Evolutionary conservation across 768 basidiomycete genomes (phyloP).

Genomic region (Tylopilus sp.): DNA sequence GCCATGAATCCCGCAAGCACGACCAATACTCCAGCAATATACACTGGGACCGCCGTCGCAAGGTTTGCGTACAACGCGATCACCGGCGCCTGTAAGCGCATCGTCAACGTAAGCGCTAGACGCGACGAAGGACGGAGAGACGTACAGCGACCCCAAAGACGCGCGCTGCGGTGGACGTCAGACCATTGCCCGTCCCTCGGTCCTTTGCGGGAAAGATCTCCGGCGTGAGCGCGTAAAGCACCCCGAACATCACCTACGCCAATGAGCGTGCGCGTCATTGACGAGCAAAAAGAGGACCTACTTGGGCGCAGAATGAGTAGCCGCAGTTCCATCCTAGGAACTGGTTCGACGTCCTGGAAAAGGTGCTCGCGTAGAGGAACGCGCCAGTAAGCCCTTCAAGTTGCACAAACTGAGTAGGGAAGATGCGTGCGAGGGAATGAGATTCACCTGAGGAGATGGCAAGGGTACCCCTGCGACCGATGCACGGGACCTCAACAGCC

Average conservation of each 20-base stretch:
- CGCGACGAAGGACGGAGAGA: background rate
- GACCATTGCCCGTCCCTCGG: constrained; percentile 68
- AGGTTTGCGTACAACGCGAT: constrained; percentile 70
- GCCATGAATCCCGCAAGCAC: constrained; percentile 57
- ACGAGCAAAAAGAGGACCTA: constrained; percentile 25
- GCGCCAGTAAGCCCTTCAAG: constrained; percentile 66
- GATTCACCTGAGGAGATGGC: constrained; percentile 59
- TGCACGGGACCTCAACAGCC: constrained; percentile 58
- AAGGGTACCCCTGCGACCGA: constrained; percentile 68
- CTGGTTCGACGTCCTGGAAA: constrained; percentile 62
- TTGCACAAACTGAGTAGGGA: constrained; percentile 42
- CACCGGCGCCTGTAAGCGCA: constrained; percentile 51
- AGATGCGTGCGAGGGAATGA: constrained; percentile 11
- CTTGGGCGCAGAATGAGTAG: constrained; percentile 61
- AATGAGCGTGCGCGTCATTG: background rate
- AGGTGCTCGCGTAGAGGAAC: constrained; percentile 74
- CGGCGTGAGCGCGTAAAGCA: constrained; percentile 65
- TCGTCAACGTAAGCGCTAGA: no score
- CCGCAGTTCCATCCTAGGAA: constrained; percentile 81
- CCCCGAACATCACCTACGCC: constrained; percentile 67
- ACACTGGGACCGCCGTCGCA: constrained; percentile 64
- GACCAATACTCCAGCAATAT: constrained; percentile 63
- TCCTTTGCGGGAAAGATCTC: constrained; percentile 72
- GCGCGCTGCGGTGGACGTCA: constrained; percentile 56
- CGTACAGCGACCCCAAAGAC: constrained; percentile 67